These are phyloP conservation scores for Globisporangium lucens DNA, from an alignment of 352 stramenopile genomes.

Conservation along the genomic window DNA sequence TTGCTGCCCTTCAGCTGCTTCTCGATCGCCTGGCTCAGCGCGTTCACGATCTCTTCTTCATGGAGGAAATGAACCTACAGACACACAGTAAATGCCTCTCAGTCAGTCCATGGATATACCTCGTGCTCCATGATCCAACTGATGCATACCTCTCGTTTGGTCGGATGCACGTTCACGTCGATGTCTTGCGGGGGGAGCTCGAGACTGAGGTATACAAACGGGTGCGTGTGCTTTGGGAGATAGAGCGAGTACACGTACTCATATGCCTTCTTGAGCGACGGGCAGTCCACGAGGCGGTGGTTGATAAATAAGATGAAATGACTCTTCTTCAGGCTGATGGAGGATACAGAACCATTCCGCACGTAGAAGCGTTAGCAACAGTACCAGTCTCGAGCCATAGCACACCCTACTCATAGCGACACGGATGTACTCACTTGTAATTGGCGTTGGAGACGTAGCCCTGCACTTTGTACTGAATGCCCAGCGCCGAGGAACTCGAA, in stretches of 20 bases:
- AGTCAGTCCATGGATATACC: not conserved
- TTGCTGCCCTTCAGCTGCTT: slow-evolving; percentile 87
- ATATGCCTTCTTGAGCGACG: slow-evolving; percentile 89
- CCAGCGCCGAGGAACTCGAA: slow-evolving; percentile 15
- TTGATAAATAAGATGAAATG: slow-evolving; percentile 98
- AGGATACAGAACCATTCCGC: not conserved
- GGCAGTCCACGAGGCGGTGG: slow-evolving; percentile 93
- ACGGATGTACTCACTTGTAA: slow-evolving; percentile 56
- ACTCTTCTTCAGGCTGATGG: slow-evolving; percentile 69
- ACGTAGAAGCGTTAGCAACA: slow-evolving; percentile 3
- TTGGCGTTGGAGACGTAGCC: slow-evolving; percentile 87
- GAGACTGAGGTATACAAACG: slow-evolving; percentile 98
- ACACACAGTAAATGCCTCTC: not conserved
- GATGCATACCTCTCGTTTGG: slow-evolving; percentile 88
- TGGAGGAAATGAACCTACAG: slow-evolving; percentile 93
- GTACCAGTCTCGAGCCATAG: not conserved
- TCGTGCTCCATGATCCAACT: not conserved
- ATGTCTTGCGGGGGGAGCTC: slow-evolving; percentile 91
- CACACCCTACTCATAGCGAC: not conserved
- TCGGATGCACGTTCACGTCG: slow-evolving; percentile 99
- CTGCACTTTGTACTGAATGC: slow-evolving; percentile 39
- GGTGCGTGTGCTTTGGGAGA: slow-evolving; percentile 91
- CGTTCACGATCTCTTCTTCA: slow-evolving; percentile 92
- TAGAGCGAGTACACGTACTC: slow-evolving; percentile 95
- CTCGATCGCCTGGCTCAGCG: slow-evolving; percentile 74